Evolutionary conservation across 495 filamentous ascomycete species (phyloP), one percentile per base, ranked within the genome.

Genomic region (Tuber umbilicatum): DNA sequence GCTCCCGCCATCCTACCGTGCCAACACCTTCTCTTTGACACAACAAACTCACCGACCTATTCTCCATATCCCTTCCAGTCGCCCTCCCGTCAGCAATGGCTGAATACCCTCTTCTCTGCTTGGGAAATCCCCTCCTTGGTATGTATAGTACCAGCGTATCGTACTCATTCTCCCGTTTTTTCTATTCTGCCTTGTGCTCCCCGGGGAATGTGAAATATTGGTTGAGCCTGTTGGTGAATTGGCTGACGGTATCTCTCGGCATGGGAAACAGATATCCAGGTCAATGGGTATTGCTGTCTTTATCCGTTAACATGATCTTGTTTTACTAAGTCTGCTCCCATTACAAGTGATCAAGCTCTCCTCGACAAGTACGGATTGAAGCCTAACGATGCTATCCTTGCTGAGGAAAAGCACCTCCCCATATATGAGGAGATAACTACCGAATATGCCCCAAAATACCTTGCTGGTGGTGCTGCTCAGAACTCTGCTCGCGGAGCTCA

Each of bases 71-170:
- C 60, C 67, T 37, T 35, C 17, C 38, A 47, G 41, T 39, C 37
- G n/a, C 60, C 60, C 42, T 27, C 5, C 40, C 37, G 38, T 50
- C 38, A 35, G 42, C 69, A 74, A 82, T 82, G 81, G 70, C 78
- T 47, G 89, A 91, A 83, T 98, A 91, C 86, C 87, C 90, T 84
- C 89, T 99, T 75, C 86, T 97, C 76, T 94, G 91, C 85, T 84
- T 99, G 81, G 95, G 97, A 90, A 99, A 99, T 84, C 95, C 95
- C 83, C 89, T 99, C 79, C 91, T 99, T 78, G 93, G 92, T 94
- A 85, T 78, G 89, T 64, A n/a, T n/a, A n/a, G n/a, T n/a, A 12
- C 55, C 5, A 31, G 55, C 14, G 31, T 35, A 16, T 27, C 14
- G 31, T 35, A 16, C 55, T 64, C 55, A 35, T 88, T 69, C 72